A percentile compares a stretch with the other conserved stretches of the same genome.
phyloP scores from a whole-genome alignment of 768 basidiomycete species.

The Gloeophyllum trabeum region DNA sequence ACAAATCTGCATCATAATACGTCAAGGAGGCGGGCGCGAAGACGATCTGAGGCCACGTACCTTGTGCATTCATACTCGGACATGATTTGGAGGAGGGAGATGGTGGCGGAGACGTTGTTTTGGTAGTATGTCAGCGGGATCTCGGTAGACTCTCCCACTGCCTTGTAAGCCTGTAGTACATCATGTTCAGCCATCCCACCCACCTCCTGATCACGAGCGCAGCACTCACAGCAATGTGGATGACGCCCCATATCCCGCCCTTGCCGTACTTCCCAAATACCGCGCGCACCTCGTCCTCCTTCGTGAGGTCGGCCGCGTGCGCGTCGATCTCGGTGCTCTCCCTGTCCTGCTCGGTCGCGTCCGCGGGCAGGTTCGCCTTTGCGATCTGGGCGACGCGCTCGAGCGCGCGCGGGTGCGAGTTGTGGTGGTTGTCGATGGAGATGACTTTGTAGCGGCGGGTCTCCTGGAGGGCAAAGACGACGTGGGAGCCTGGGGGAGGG shows the following conservation, averaged over 20 bases:
- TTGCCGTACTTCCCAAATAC: slow-evolving; percentile 82
- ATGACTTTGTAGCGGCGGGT: slow-evolving; percentile 88
- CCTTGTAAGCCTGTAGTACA: slow-evolving; percentile 75
- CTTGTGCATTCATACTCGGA: slow-evolving; percentile 71
- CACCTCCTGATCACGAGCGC: no score
- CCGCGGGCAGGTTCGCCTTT: slow-evolving; percentile 51
- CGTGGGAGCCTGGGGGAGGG: slow-evolving; percentile 71
- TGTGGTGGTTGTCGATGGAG: slow-evolving; percentile 91
- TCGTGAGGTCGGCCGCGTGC: slow-evolving; percentile 64
- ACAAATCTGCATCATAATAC: no score
- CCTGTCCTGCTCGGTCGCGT: slow-evolving; percentile 56
- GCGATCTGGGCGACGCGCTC: slow-evolving; percentile 74
- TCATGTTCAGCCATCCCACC: slow-evolving; percentile 1
- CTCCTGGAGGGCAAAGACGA: slow-evolving; percentile 77
- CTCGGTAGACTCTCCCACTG: slow-evolving; percentile 93
- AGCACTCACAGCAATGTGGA: slow-evolving; percentile 81
- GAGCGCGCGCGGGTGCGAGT: slow-evolving; percentile 72
- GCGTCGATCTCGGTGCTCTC: slow-evolving; percentile 66
- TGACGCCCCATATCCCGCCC: slow-evolving; percentile 91
- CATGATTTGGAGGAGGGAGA: slow-evolving; percentile 83
- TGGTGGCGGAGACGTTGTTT: slow-evolving; percentile 87
- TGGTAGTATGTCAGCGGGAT: slow-evolving; percentile 88
- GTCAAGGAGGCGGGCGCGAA: no score
- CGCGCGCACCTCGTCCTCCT: slow-evolving; percentile 52
- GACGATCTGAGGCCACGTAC: no score